These are phyloP conservation scores for Ambrosia artemisiifolia DNA, from an alignment of 129 eudicot genomes.

Conservation along the genomic window DNA sequence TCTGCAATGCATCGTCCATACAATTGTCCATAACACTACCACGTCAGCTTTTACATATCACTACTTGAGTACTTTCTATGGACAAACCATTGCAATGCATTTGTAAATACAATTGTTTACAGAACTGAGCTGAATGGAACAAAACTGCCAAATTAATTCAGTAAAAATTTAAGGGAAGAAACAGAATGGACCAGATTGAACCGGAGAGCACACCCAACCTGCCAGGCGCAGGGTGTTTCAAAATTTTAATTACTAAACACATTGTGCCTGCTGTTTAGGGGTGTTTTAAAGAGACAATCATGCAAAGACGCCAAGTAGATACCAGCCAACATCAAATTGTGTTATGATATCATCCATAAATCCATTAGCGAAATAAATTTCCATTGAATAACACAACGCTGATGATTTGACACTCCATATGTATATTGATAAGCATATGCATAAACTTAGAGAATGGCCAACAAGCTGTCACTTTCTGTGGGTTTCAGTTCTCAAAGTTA, in stretches of 20 bases:
- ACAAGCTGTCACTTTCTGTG: conserved; percentile 4
- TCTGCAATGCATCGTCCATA: not conserved
- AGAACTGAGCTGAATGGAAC: not conserved
- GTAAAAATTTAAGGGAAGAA: not conserved
- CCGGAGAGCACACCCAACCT: not conserved
- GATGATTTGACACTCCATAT: not conserved
- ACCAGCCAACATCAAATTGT: conserved; percentile 4
- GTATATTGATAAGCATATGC: conserved; percentile 1
- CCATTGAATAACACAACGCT: not conserved
- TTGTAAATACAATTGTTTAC: not conserved
- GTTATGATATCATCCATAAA: not conserved
- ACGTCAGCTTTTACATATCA: not conserved
- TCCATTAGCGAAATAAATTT: not conserved
- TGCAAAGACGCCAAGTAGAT: not conserved
- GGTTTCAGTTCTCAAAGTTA: not conserved
- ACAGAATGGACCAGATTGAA: not conserved
- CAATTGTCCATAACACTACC: not conserved
- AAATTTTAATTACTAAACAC: not conserved
- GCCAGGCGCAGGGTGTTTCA: not conserved
- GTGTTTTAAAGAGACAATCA: not conserved
- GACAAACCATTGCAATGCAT: not conserved
- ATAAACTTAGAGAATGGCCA: not conserved
- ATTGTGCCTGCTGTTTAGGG: not conserved
- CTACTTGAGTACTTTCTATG: not conserved
- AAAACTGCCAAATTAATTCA: not conserved